These are phyloP conservation scores for Fusarium sororula DNA, from an alignment of 2,329 filamentous ascomycete genomes.

Conservation along the genomic window DNA sequence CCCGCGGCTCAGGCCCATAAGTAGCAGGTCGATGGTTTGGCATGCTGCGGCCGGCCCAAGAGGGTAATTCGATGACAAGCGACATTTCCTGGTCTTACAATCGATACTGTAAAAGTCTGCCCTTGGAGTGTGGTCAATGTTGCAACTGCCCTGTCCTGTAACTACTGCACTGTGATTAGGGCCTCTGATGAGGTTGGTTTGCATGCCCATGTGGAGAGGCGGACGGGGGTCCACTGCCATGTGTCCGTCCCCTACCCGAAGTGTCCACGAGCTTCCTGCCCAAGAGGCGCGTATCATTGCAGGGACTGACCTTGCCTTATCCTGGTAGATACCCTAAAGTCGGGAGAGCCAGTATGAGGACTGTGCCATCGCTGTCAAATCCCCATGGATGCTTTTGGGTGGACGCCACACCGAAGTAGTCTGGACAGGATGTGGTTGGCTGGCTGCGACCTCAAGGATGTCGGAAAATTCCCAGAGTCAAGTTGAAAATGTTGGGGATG, in stretches of 20 bases:
- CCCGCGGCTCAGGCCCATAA: conserved; percentile 22
- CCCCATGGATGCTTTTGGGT: conserved; percentile 9
- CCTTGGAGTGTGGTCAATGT: conserved; percentile 10
- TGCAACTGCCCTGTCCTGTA: background rate
- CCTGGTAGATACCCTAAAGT: conserved; percentile 5
- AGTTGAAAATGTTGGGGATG: background rate
- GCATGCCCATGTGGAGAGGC: conserved; percentile 33
- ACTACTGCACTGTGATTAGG: conserved; percentile 4
- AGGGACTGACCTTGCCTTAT: conserved; percentile 25
- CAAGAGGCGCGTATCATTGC: conserved; percentile 26
- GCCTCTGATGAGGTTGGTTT: conserved; percentile 33
- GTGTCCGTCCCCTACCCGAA: conserved; percentile 36
- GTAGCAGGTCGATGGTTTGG: conserved; percentile 22
- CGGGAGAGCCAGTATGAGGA: conserved; percentile 17
- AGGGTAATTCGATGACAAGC: conserved; percentile 18
- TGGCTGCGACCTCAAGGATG: conserved; percentile 3
- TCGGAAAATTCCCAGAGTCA: conserved; percentile 15
- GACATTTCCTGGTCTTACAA: conserved; percentile 8
- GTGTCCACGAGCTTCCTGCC: conserved; percentile 30
- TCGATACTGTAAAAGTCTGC: background rate
- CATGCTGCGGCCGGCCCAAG: conserved; percentile 26
- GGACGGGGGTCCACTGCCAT: conserved; percentile 39
- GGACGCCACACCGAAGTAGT: conserved; percentile 18
- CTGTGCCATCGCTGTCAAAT: conserved; percentile 23
- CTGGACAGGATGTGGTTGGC: background rate